Evolutionary conservation across 495 filamentous ascomycete genomes (phyloP), one percentile per base, ranked within the genome.

Genomic region (Daldinia caldariorum): DNA sequence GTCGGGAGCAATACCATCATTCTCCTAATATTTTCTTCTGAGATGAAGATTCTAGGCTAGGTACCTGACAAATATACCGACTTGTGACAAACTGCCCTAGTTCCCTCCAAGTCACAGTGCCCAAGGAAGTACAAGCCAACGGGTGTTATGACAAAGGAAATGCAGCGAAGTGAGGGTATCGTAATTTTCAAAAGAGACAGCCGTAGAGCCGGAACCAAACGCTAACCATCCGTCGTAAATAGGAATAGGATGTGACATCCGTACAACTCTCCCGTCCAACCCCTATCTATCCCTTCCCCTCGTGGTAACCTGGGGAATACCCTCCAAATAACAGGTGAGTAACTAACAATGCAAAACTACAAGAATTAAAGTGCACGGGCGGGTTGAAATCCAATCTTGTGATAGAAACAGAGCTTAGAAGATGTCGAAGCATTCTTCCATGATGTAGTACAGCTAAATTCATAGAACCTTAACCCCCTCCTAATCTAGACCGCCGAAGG

Each of bases 121-220:
- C 22, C 26, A 53, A 26, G 22, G 49, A 53, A 31, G 9, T 22
- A 29, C 3, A 54, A 35, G 47, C 31, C 29, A 22, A 13, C 14
- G n/a, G 16, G 7, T 20, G 31, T 9, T 16, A 39, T 49, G 31
- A 39, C 35, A 49, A 50, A 57, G 13, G 39, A 67, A 69, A 63
- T 12, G 54, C 60, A 50, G 13, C 39, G 14, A 64, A 68, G 41
- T 62, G 50, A 56, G 63, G 62, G 67, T 70, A 66, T 70, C 67
- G 3, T 39, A 51, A 50, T 70, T 62, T 57, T 29, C 31, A 55
- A 54, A 56, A 41, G 31, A 55, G 26, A 31, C 32, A 41, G 6
- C 26, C 22, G 14, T 16, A 53, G 22, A 51, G 3, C 9, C 16
- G 3, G 4, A 69, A 18, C 6, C 26, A 8, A 70, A 39, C 26